Base-by-base conservation (phyloP, 148 eudicot species). In the Chenopodium quinoa region DNA sequence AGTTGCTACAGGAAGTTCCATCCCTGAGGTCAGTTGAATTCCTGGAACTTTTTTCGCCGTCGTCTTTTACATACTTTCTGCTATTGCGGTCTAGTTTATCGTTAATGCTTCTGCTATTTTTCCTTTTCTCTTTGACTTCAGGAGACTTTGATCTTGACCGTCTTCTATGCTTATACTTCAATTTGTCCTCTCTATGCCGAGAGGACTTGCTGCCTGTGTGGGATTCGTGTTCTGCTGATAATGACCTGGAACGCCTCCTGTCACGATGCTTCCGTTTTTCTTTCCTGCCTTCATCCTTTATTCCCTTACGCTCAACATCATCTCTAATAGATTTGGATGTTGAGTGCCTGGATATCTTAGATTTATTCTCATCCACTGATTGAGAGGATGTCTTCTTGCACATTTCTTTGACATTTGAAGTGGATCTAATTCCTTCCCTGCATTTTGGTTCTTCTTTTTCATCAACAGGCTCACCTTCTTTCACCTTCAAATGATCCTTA, bases 231-330 rank as follows among this genome's bases (percentile, higher is more conserved):
- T 91, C 96, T 58, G 84, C 75, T 81, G 99, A 92, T 54, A 86
- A 73, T 44, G 96, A 92, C 77, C 93, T 88, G 32, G 93, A 90
- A 63, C 84, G 86, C 85, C 88, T 88, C 83, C 91, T 86, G 17
- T 84, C 89, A 60, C 73, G 89, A 78, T 82, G 85, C 44, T 86
- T 90, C 32, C 87, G 85, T 76, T 84, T 89, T 75, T 84, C 92
- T 78, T 82, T 88, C 77, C 81, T 85, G 77, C 80, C 87, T 69
- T 86, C 80, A 62, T 80, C 86, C 73, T 60, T 68, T 81, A 80
- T 84, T 85, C 77, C 78, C 29, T 77, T 81, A 19, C 81, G 75
- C n/a, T 66, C 80, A 70, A 16, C 82, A 78, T 89, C 86, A 82
- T 82, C 84, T 72, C 88, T 91, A 0, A 82, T 44, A 68, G 91